These are phyloP conservation scores for Podospora pseudocomata DNA, from an alignment of 495 filamentous ascomycete genomes.

Conservation along the genomic window DNA sequence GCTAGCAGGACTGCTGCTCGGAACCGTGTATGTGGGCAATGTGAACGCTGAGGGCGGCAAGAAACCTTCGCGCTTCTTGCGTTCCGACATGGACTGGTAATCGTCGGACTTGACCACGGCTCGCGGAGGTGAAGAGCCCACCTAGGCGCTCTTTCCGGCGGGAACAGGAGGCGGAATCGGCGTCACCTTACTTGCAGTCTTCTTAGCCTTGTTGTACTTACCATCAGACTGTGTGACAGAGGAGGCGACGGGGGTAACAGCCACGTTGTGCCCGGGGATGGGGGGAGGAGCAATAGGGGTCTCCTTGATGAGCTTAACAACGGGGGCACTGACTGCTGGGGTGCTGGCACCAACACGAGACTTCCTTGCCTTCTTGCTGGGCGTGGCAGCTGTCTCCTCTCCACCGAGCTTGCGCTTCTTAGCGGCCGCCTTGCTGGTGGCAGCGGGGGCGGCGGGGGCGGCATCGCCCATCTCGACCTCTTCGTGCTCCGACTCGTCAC, in stretches of 20 bases:
- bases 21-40: neutral
- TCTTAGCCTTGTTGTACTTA: slow-evolving; percentile 22
- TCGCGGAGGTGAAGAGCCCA: slow-evolving; percentile 15
- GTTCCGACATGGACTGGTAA: slow-evolving; percentile 19
- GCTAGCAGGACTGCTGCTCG: neutral
- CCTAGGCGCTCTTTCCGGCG: slow-evolving; percentile 32
- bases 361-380: slow-evolving; percentile 34
- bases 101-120: neutral
- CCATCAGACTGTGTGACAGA: slow-evolving; percentile 8
- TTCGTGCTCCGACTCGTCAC: slow-evolving; percentile 28
- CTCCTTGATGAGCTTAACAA: slow-evolving; percentile 20
- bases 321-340: neutral
- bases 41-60: neutral
- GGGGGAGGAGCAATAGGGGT: slow-evolving; percentile 31
- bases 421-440: slow-evolving; percentile 20
- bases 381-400: slow-evolving; percentile 13
- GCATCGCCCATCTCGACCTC: slow-evolving; percentile 33
- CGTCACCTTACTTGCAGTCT: slow-evolving; percentile 32
- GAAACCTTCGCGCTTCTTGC: slow-evolving; percentile 9
- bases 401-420: slow-evolving; percentile 47
- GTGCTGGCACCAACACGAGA: slow-evolving; percentile 17
- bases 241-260: neutral
- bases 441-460: slow-evolving; percentile 3
- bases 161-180: slow-evolving; percentile 39
- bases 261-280: slow-evolving; percentile 14